These are phyloP conservation scores for Geranomyces variabilis DNA, from an alignment of 192 early-diverging fungal species.

Conservation along the genomic window DNA sequence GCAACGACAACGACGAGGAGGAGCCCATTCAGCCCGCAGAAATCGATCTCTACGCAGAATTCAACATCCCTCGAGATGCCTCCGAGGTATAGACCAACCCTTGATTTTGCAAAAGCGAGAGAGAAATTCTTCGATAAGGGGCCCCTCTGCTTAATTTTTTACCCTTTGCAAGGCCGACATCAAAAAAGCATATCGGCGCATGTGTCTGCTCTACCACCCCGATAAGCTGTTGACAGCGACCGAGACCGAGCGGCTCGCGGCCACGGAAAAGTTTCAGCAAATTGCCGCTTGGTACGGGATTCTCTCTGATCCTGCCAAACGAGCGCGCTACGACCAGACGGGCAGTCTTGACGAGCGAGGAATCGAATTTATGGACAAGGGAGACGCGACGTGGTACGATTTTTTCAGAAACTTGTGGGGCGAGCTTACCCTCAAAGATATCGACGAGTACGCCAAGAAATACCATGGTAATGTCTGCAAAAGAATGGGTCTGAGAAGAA, in stretches of 20 bases:
- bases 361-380: constrained; percentile 38
- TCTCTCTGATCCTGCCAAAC: constrained; percentile 67
- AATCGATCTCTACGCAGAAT: constrained; percentile 37
- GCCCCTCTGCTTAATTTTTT: too few relatives aligned
- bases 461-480: too few relatives aligned
- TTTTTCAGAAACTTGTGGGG: constrained; percentile 80
- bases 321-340: constrained; percentile 75
- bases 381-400: constrained; percentile 64
- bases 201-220: constrained; percentile 48
- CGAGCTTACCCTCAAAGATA: constrained; percentile 72
- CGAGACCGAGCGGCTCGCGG: constrained; percentile 48
- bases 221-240: constrained; percentile 36
- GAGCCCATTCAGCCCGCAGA: not conserved
- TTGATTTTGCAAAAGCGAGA: too few relatives aligned
- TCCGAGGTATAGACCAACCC: constrained; percentile 28
- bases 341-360: constrained; percentile 59
- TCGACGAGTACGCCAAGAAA: constrained; percentile 68
- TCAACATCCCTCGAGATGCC: constrained; percentile 12
- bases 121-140: too few relatives aligned
- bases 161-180: too few relatives aligned
- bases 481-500: too few relatives aligned
- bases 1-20: not conserved
- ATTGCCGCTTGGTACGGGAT: constrained; percentile 76
- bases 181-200: constrained; percentile 42
- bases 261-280: constrained; percentile 74